These are phyloP conservation scores for Saccharomycopsis sp. DNA, from an alignment of 805 yeast genomes.

Conservation along the genomic window DNA sequence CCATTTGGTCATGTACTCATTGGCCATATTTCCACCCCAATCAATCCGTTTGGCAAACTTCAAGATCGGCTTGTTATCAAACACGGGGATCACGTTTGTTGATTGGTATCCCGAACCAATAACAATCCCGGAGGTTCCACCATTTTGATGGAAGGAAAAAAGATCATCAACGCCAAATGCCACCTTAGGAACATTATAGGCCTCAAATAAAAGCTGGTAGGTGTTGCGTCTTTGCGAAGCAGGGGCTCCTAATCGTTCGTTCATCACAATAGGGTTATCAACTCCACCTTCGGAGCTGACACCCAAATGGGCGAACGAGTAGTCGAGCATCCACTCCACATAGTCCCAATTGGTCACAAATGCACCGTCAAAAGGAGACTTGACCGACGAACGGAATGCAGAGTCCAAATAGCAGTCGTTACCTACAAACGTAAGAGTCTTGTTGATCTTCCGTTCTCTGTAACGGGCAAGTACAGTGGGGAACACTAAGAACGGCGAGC, in stretches of 20 bases:
- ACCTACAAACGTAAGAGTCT: slow-evolving; percentile 68
- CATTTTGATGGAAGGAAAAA: slow-evolving; percentile 67
- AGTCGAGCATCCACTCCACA: slow-evolving; percentile 76
- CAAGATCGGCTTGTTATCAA: slow-evolving; percentile 60
- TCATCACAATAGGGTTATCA: slow-evolving; percentile 73
- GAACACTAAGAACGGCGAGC: slow-evolving; percentile 53
- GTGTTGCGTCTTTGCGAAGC: slow-evolving; percentile 61
- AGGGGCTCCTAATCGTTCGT: slow-evolving; percentile 72
- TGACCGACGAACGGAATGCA: slow-evolving; percentile 58
- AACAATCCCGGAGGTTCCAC: slow-evolving; percentile 58
- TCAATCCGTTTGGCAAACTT: slow-evolving; percentile 72
- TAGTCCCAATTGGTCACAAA: slow-evolving; percentile 90
- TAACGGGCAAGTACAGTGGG: slow-evolving; percentile 65
- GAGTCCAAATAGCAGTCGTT: slow-evolving; percentile 73
- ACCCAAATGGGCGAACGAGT: slow-evolving; percentile 72
- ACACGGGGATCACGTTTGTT: slow-evolving; percentile 76
- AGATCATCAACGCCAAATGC: slow-evolving; percentile 79
- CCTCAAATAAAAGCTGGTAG: slow-evolving; percentile 82
- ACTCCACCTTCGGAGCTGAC: slow-evolving; percentile 47
- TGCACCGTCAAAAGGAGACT: slow-evolving; percentile 82
- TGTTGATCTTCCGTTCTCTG: slow-evolving; percentile 67
- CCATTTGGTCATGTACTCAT: slow-evolving; percentile 53
- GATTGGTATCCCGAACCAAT: slow-evolving; percentile 79
- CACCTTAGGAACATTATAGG: slow-evolving; percentile 66
- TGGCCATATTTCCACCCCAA: slow-evolving; percentile 84